phyloP scores from a whole-genome alignment of 2,329 filamentous ascomycete genomes.

The Xylariales sp. region DNA sequence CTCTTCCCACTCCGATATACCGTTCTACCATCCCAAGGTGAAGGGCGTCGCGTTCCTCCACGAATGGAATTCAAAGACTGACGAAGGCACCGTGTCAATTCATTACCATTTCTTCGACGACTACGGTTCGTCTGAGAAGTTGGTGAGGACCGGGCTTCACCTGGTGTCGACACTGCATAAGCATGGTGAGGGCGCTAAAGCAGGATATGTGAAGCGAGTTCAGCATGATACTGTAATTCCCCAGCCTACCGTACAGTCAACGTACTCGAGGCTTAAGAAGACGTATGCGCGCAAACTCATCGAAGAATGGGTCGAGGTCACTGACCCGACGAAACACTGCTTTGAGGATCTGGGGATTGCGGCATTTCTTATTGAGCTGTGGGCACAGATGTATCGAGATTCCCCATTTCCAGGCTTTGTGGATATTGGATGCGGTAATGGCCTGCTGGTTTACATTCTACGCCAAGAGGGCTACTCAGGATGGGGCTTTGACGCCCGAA shows the following conservation, averaged over 20 bases:
- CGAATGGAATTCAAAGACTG: conserved; percentile 63
- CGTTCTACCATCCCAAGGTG: conserved; percentile 89
- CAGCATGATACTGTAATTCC: conserved; percentile 85
- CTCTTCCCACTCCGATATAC: conserved; percentile 69
- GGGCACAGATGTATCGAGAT: conserved; percentile 80
- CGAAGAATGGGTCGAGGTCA: conserved; percentile 84
- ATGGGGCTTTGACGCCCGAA: conserved; percentile 92
- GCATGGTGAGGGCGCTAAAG: conserved; percentile 73
- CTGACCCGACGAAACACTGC: conserved; percentile 90
- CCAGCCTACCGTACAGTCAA: conserved; percentile 81
- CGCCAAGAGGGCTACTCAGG: conserved; percentile 83
- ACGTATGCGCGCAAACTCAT: conserved; percentile 80
- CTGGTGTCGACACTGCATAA: conserved; percentile 77
- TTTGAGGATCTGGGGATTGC: conserved; percentile 95
- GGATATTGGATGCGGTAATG: conserved; percentile 96
- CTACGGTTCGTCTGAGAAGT: conserved; percentile 55
- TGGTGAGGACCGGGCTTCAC: conserved; percentile 75
- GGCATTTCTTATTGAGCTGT: conserved; percentile 91
- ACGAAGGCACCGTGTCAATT: conserved; percentile 65
- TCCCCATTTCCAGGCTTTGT: conserved; percentile 84
- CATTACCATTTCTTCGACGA: conserved; percentile 68
- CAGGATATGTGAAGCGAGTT: conserved; percentile 82
- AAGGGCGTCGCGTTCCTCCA: conserved; percentile 81
- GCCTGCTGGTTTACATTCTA: conserved; percentile 86
- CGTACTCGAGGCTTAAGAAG: conserved; percentile 82